Evolutionary conservation across 345 rosid genomes (phyloP).

Genomic region (Arabidopsis thaliana): DNA sequence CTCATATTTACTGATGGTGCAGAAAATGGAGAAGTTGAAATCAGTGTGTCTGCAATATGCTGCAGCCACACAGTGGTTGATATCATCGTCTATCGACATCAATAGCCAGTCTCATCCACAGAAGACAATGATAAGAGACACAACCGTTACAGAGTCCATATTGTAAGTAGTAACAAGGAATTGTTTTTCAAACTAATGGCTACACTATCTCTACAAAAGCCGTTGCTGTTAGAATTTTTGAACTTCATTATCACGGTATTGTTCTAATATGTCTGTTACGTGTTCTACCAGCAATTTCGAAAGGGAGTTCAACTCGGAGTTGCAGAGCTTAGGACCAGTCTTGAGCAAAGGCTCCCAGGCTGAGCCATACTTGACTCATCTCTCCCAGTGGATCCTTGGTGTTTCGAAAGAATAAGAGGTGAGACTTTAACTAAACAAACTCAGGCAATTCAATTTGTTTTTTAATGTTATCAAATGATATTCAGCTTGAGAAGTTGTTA

Average conservation of each 20-base stretch:
- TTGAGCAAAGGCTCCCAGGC: constrained; percentile 84
- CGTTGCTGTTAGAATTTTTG: background rate
- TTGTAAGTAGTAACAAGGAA: constrained; percentile 62
- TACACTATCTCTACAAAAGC: constrained; percentile 15
- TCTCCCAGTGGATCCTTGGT: constrained; percentile 83
- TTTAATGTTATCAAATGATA: constrained; percentile 11
- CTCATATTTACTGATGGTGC: constrained; percentile 41
- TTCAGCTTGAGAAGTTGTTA: constrained; percentile 26
- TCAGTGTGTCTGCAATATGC: constrained; percentile 87
- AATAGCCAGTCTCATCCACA: constrained; percentile 52
- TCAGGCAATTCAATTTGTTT: background rate
- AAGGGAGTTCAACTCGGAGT: constrained; percentile 81
- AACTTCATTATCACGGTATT: background rate
- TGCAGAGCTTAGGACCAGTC: constrained; percentile 82
- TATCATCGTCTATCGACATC: constrained; percentile 81
- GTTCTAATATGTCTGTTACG: constrained; percentile 19
- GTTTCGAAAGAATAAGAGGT: too few relatives aligned
- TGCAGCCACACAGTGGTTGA: constrained; percentile 93
- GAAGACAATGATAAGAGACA: constrained; percentile 53
- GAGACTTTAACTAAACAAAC: constrained; percentile 15
- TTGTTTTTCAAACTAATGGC: background rate
- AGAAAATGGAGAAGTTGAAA: constrained; percentile 94
- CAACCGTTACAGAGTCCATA: constrained; percentile 73
- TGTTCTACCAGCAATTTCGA: constrained; percentile 73
- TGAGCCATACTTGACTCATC: constrained; percentile 95